Conservation (phyloP, 805 yeast species). For the Schwanniomyces pseudopolymorphus region DNA sequence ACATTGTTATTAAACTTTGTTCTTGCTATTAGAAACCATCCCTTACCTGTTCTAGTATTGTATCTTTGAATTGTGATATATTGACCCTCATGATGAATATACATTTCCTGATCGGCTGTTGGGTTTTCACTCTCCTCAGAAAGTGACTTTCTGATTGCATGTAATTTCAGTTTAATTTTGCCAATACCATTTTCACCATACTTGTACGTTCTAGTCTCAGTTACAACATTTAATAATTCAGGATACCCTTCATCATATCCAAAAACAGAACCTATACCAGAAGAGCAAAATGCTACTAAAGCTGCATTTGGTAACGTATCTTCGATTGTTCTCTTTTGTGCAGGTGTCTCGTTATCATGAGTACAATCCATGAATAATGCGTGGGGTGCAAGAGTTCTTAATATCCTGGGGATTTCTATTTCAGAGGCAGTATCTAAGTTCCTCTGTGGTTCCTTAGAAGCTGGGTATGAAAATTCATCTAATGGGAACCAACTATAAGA, state of each 20-base stretch:
- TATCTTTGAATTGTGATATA: conserved; percentile 86
- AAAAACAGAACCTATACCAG: conserved; percentile 91
- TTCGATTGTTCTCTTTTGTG: conserved; percentile 86
- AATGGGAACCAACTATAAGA: conserved; percentile 80
- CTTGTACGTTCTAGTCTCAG: conserved; percentile 66
- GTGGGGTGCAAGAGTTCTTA: conserved; percentile 77
- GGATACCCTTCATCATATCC: conserved; percentile 96
- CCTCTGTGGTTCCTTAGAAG: conserved; percentile 38
- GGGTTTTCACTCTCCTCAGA: conserved; percentile 59
- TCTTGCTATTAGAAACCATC: conserved; percentile 86
- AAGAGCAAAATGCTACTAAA: conserved; percentile 85
- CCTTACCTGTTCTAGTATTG: conserved; percentile 80
- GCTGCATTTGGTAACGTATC: conserved; percentile 96
- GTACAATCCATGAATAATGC: conserved; percentile 98
- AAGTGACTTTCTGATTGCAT: conserved; percentile 56
- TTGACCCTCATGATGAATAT: conserved; percentile 91
- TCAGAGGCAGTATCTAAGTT: conserved; percentile 50
- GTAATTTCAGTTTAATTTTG: conserved; percentile 60
- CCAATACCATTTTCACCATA: conserved; percentile 65
- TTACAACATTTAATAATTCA: conserved; percentile 72
- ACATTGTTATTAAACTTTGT: conserved; percentile 60
- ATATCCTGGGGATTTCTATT: conserved; percentile 62
- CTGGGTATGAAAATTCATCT: conserved; percentile 71
- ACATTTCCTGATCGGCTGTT: conserved; percentile 71
- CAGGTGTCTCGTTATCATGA: conserved; percentile 90